phyloP scores from a whole-genome alignment of 164 flowering plant genomes.

The Berberis vulgaris region DNA sequence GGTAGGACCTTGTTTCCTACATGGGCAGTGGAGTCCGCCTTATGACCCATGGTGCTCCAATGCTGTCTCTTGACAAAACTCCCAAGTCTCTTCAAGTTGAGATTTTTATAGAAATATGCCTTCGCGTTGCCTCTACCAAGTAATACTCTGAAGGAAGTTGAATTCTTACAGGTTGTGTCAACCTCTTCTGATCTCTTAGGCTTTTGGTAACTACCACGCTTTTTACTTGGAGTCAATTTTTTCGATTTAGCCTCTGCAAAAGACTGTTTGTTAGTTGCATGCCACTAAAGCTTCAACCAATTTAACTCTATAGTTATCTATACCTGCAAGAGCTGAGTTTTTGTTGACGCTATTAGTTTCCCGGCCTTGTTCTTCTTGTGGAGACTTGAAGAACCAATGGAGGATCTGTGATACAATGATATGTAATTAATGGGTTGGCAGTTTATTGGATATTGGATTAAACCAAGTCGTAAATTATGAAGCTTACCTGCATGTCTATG shows the following conservation, averaged over 20 bases:
- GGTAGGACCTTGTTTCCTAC: conserved; percentile 52
- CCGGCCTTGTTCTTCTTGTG: too few species aligned
- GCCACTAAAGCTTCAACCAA: too few species aligned
- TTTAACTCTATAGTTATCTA: too few species aligned
- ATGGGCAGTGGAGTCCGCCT: conserved; percentile 1
- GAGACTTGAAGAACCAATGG: too few species aligned
- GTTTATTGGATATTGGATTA: too few species aligned
- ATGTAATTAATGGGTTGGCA: too few species aligned
- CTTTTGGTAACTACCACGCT: neutral
- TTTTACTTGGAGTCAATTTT: conserved; percentile 14
- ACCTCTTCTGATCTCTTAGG: neutral
- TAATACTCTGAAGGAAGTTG: conserved; percentile 8
- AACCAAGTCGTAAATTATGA: neutral
- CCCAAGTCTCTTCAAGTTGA: conserved; percentile 27
- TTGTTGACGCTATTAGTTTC: too few species aligned
- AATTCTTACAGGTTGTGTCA: neutral
- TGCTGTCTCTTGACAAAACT: conserved; percentile 13
- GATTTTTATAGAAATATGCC: conserved; percentile 30
- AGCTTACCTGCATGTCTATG: conserved; percentile 30
- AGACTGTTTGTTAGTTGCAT: too few species aligned
- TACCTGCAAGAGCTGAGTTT: too few species aligned
- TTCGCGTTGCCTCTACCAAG: conserved; percentile 28
- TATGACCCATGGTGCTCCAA: conserved; percentile 9
- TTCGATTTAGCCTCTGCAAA: conserved; percentile 3
- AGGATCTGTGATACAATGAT: too few species aligned